These are phyloP conservation scores for Prunus mume DNA, from an alignment of 306 rosid genomes.

Conservation along the genomic window DNA sequence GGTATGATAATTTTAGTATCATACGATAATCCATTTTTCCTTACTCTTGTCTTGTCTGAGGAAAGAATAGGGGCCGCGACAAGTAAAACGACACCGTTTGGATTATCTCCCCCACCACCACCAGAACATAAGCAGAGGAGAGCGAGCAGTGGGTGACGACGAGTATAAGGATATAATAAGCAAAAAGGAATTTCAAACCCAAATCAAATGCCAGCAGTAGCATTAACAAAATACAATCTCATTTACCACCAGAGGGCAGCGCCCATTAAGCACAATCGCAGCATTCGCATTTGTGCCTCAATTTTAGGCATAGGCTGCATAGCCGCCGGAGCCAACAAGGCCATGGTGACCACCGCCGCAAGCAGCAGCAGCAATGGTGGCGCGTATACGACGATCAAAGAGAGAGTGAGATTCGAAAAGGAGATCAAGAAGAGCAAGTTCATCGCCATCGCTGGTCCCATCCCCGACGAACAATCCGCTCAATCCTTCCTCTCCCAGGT, in stretches of 20 bases:
- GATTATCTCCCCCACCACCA: neutral
- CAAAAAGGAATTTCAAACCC: neutral
- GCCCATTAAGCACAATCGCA: neutral
- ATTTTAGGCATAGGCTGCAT: constrained; percentile 12
- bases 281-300: constrained; percentile 38
- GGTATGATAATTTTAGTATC: no score
- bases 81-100: neutral
- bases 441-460: constrained; percentile 76
- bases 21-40: no score
- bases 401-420: constrained; percentile 53
- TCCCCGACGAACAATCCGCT: constrained; percentile 74
- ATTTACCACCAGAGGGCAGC: constrained; percentile 21
- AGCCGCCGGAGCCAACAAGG: constrained; percentile 34
- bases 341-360: constrained; percentile 41
- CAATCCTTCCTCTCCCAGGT: constrained; percentile 82
- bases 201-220: constrained; percentile 33
- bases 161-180: neutral
- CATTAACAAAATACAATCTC: constrained; percentile 23
- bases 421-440: constrained; percentile 91
- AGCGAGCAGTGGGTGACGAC: neutral
- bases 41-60: no score
- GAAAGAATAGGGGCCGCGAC: neutral
- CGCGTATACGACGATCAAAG: constrained; percentile 66
- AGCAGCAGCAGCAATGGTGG: constrained; percentile 37
- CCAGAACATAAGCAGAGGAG: neutral